Percentiles rank a stretch among this genome's conserved stretches.
phyloP scores from a whole-genome alignment of 257 asterid genomes.

The Oldenlandia corymbosa region DNA sequence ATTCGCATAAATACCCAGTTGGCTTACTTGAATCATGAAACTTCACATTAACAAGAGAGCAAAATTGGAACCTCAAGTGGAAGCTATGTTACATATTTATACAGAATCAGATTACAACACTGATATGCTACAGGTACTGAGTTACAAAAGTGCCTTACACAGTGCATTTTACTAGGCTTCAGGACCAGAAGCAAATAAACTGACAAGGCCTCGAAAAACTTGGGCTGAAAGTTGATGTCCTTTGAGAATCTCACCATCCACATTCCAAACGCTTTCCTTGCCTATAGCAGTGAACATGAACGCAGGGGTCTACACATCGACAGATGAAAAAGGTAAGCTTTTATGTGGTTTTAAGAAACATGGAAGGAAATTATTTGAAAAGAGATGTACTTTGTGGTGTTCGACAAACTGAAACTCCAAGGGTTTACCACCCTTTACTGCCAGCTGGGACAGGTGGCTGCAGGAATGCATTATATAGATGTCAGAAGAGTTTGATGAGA shows the following conservation, averaged over 20 bases:
- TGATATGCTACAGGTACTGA: background rate
- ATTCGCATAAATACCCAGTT: background rate
- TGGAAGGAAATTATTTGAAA: background rate
- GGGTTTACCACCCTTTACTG: constrained; percentile 80
- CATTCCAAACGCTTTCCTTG: constrained; percentile 82
- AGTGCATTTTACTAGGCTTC: constrained; percentile 26
- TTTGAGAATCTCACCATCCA: constrained; percentile 78
- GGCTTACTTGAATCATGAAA: background rate
- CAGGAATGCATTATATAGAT: constrained; percentile 9
- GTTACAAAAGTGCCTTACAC: constrained; percentile 1
- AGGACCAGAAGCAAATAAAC: constrained; percentile 89
- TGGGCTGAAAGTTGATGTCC: constrained; percentile 92
- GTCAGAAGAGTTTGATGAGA: background rate
- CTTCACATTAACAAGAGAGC: constrained; percentile 1
- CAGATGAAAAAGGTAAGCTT: constrained; percentile 16
- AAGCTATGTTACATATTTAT: background rate
- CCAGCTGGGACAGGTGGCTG: constrained; percentile 94
- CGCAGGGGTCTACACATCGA: constrained; percentile 56
- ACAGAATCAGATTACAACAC: background rate
- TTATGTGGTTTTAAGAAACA: background rate
- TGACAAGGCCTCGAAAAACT: constrained; percentile 85
- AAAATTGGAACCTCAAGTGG: constrained; percentile 4
- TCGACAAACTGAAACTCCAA: constrained; percentile 77
- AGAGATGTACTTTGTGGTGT: constrained; percentile 73
- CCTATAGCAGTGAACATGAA: constrained; percentile 88